Base-by-base conservation (phyloP, 1,284 basidiomycete genomes). In the Cryptococcus neoformans region DNA sequence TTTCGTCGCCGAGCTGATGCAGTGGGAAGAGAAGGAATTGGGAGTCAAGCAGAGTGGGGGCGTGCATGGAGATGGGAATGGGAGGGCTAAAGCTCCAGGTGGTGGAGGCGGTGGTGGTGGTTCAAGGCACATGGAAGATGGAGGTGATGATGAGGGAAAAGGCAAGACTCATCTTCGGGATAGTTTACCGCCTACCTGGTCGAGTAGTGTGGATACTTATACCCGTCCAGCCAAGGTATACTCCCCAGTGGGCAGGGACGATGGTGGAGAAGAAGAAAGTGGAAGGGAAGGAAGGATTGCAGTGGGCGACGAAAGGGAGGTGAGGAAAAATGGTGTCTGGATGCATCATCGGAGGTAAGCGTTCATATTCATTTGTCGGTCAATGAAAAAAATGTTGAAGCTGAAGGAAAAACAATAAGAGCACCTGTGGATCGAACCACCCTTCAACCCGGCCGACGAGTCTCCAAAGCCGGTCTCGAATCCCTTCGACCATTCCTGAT, bases 1-100 rank as follows among this genome's bases (percentile, higher is more conserved):
- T 6, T 98, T 98, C 75, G 91, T 98, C 38, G 92, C 90, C 11
- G 94, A 97, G 77, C 83, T 98, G 45, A 97, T 98, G 92, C 88
- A 86, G 50, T 97, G 92, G 70, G 94, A 98, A 78, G 90, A 95
- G 72, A 83, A 86, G 66, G 90, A 92, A 69, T 82, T 94, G 6
- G 89, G 90, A 10, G 85, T 87, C 11, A 91, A 91, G 76, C 87
- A 85, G 11, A 81, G 86, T 40, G 89, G 90, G 34, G 89, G 85
- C 14, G 80, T 87, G 21, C 63, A 65, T 50, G 70, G 67, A 4
- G 69, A 68, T 46, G 56, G 49, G 34, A 21, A 44, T 10, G 56
- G 47, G n/a, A 36, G 28, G 14, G 35, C 14, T 47, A 42, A 6
- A 3, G 44, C 36, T 8, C 16, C 37, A 11, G 34, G 55, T 10